These are phyloP conservation scores for Vinca major DNA, from an alignment of 305 asterid species.

Conservation along the genomic window DNA sequence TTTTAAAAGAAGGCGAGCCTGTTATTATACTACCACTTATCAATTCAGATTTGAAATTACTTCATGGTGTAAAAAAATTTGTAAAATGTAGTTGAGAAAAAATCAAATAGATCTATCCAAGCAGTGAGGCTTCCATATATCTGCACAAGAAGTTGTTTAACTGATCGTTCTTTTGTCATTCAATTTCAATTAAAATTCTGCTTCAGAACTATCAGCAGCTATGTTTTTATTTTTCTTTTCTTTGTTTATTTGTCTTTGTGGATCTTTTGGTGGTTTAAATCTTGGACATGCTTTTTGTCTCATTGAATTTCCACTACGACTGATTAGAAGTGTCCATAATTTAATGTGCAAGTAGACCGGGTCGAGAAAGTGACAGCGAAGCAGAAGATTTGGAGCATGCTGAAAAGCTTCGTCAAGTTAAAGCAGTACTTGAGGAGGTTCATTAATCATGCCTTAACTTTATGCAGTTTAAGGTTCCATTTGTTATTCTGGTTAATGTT, in stretches of 20 bases:
- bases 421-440: constrained; percentile 99
- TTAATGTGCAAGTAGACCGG: constrained; percentile 44
- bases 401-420: constrained; percentile 99
- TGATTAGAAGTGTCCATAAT: constrained; percentile 19
- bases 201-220: neutral
- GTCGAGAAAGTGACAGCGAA: constrained; percentile 92
- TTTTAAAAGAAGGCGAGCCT: neutral
- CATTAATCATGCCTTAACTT: constrained; percentile 15
- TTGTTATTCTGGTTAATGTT: neutral
- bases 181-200: neutral
- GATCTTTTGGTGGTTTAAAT: neutral
- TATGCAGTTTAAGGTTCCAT: neutral
- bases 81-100: neutral
- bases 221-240: neutral
- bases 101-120: neutral
- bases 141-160: neutral
- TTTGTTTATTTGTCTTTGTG: too few species aligned
- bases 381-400: constrained; percentile 96
- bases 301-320: constrained; percentile 12
- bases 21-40: neutral
- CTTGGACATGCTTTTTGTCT: neutral
- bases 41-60: too few species aligned
- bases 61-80: too few species aligned
- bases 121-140: neutral
- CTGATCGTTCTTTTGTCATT: neutral